A percentile compares a stretch with the other conserved stretches of the same genome.
These are phyloP conservation scores for Striga asiatica DNA, from an alignment of 257 asterid species.

Conservation along the genomic window DNA sequence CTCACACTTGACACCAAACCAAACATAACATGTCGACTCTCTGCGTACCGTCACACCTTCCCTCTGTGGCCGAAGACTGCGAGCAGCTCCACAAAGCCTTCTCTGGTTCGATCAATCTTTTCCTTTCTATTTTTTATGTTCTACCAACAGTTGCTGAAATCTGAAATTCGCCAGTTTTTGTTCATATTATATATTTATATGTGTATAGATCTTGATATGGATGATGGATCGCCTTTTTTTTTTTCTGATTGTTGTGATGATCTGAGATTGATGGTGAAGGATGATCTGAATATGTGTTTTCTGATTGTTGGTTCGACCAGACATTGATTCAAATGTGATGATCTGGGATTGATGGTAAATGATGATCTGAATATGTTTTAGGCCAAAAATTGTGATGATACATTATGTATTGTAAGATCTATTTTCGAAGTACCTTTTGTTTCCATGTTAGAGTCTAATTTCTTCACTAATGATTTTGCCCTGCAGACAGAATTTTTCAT, in stretches of 20 bases:
- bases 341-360: neutral
- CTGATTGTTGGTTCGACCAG: neutral
- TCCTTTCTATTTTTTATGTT: neutral
- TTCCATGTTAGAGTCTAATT: neutral
- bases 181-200: neutral
- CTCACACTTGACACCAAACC: neutral
- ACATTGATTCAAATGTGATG: neutral
- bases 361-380: too few species aligned
- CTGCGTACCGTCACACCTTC: slow-evolving; percentile 45
- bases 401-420: neutral
- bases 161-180: neutral
- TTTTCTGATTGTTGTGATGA: neutral
- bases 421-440: neutral
- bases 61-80: slow-evolving; percentile 53
- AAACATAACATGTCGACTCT: slow-evolving; percentile 51
- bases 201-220: neutral
- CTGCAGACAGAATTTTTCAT: too few species aligned
- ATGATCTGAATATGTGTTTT: neutral
- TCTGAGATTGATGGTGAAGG: neutral
- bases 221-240: neutral
- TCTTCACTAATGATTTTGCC: neutral
- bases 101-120: slow-evolving; percentile 30
- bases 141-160: too few species aligned
- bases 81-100: slow-evolving; percentile 80
- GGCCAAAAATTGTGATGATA: too few species aligned